phyloP scores from a whole-genome alignment of 2,329 filamentous ascomycete genomes.

The Penicillium sp. region DNA sequence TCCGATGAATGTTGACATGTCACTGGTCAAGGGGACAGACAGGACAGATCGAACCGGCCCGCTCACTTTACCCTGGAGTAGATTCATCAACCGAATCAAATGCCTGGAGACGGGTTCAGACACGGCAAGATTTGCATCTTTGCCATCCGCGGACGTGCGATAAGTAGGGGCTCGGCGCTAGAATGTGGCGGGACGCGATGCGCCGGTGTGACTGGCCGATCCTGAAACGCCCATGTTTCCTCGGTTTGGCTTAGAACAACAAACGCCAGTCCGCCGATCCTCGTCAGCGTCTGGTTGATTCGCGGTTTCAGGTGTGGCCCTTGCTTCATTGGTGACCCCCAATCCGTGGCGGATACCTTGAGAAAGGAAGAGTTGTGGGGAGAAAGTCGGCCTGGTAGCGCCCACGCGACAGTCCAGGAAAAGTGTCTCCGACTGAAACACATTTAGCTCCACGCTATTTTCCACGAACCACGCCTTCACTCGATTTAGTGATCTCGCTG shows the following conservation, averaged over 20 bases:
- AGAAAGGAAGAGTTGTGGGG: not conserved
- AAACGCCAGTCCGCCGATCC: conserved; percentile 11
- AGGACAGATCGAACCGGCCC: not conserved
- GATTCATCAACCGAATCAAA: conserved; percentile 5
- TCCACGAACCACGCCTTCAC: not conserved
- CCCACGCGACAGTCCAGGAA: not conserved
- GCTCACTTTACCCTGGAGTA: not conserved
- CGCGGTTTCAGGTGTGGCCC: conserved; percentile 19
- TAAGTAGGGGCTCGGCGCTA: conserved; percentile 6
- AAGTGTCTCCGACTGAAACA: not conserved
- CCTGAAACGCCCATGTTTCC: conserved; percentile 15
- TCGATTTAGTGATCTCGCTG: not conserved
- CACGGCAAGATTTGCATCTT: not conserved
- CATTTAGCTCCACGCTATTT: not conserved
- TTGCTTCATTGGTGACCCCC: conserved; percentile 13
- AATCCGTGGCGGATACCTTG: conserved; percentile 1
- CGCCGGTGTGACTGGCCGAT: conserved; percentile 11
- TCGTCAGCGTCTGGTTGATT: conserved; percentile 8
- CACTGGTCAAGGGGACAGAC: not conserved
- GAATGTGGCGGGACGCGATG: conserved; percentile 2
- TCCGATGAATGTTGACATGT: conserved; percentile 5
- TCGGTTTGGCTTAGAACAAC: conserved; percentile 7
- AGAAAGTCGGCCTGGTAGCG: not conserved
- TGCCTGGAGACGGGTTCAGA: not conserved
- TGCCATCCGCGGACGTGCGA: conserved; percentile 9